Base-by-base conservation (phyloP, 2,329 filamentous ascomycete genomes). In the Trichoderma breve region DNA sequence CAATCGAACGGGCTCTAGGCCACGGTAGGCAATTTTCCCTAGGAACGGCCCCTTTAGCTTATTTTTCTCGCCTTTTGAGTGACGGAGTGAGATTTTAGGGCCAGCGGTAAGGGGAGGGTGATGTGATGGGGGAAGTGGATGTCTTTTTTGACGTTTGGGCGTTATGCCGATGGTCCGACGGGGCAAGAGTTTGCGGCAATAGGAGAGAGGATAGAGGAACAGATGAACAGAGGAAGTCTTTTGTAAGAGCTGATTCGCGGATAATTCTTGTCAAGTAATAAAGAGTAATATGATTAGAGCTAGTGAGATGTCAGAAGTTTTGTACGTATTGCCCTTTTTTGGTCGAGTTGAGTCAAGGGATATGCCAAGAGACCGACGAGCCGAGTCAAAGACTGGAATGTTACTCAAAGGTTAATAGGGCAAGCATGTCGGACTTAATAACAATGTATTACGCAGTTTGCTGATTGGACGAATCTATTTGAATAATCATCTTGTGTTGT, bases 51-150 rank as follows among this genome's bases (percentile, higher is more conserved):
- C 36, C 9, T 30, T 64, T 39, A 32, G 18, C 28, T 51, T n/a
- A 8, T 21, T 43, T 39, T 39, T 8, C 15, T 24, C 43, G 26
- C 26, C 3, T 34, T 18, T 34, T 26, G 43, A 53, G 65, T 32
- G 53, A 68, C 15, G 26, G 57, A 18, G 65, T 68, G 4, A 68
- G 65, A 68, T 68, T 68, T 68, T 68, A 68, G 65, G 34, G 51
- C 26, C 64, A 28, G 64, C 64, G 51, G 64, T 55, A n/a, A 66
- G 30, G 58, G n/a, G 39, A 12, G 8, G 8, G 32, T 21, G 43
- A 53, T 24, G 47, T 53, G 47, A 53, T 53, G 47, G 28, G 21
- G 51, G 8, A 14, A 14, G 30, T n/a, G 11, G 14, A 60, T 32
- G 15, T n/a, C 4, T 18, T 53, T 65, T 15, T 21, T 26, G 58